A percentile compares a stretch with the other conserved stretches of the same genome.
Conservation (phyloP, 2,329 filamentous ascomycete genomes). For the Rasamsonia emersonii region DNA sequence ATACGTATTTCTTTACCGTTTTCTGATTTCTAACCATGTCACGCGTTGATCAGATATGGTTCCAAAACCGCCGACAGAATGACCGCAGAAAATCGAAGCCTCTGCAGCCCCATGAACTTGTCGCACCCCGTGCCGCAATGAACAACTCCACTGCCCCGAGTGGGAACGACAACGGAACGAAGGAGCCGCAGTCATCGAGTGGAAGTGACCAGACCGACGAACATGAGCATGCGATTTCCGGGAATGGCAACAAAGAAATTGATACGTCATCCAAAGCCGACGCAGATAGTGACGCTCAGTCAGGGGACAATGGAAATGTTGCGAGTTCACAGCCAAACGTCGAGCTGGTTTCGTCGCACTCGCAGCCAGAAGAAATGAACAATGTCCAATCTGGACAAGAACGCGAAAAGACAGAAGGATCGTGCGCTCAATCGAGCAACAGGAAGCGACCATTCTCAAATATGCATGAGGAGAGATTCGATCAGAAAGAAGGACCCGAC, state of each 20-base stretch:
- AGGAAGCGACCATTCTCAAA: slow-evolving; percentile 28
- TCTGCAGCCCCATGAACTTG: slow-evolving; percentile 67
- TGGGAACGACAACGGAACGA: slow-evolving; percentile 17
- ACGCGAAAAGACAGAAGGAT: background rate
- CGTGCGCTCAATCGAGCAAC: slow-evolving; percentile 13
- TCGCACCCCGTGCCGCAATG: slow-evolving; percentile 24
- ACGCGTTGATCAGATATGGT: slow-evolving; percentile 67
- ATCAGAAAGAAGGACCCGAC: slow-evolving; percentile 8
- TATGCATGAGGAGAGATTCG: slow-evolving; percentile 11
- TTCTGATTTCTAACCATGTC: slow-evolving; percentile 4
- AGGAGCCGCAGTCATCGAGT: slow-evolving; percentile 21
- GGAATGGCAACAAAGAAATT: background rate
- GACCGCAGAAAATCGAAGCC: slow-evolving; percentile 82
- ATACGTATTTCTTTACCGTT: slow-evolving; percentile 1
- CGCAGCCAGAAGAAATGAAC: slow-evolving; percentile 1
- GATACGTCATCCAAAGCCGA: too few relatives aligned
- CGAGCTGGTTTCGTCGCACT: too few relatives aligned
- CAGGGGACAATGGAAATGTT: too few relatives aligned
- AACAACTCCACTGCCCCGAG: slow-evolving; percentile 19
- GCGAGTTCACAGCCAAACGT: too few relatives aligned
- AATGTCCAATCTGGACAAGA: background rate
- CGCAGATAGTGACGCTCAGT: too few relatives aligned
- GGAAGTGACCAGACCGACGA: slow-evolving; percentile 20
- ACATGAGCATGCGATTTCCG: slow-evolving; percentile 7
- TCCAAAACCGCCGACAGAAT: slow-evolving; percentile 90